Conservation (phyloP, 768 basidiomycete species). For the Mycena leptocephala region DNA sequence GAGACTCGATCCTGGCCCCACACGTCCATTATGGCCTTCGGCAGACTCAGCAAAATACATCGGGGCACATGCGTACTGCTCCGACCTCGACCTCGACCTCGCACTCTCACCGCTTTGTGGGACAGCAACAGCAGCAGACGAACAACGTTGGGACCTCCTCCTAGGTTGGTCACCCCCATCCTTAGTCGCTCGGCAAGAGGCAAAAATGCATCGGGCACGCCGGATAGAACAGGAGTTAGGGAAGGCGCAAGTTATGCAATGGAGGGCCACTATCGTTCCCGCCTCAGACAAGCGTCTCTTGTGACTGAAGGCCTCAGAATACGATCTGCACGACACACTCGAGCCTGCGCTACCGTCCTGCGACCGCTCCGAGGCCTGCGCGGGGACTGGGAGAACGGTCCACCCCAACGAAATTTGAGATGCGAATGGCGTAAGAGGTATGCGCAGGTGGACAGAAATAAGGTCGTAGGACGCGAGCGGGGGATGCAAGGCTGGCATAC, state of each 20-base stretch:
- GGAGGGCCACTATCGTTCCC: background rate
- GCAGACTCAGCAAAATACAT: background rate
- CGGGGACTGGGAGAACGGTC: no score
- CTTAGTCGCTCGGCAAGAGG: background rate
- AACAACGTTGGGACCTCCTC: slow-evolving; percentile 1
- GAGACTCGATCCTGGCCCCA: background rate
- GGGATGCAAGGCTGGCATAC: no score
- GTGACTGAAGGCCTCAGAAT: no score
- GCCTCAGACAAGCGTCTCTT: no score
- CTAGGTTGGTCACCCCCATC: slow-evolving; percentile 16
- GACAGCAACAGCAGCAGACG: slow-evolving; percentile 7
- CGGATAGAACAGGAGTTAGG: background rate
- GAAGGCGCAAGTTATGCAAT: background rate
- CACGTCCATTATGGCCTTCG: slow-evolving; percentile 2
- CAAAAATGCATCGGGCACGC: background rate
- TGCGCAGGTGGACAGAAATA: no score
- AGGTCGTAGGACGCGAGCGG: no score
- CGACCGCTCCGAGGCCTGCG: no score
- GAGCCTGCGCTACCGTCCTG: no score
- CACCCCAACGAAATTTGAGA: no score
- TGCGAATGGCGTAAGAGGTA: no score
- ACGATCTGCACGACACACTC: no score
- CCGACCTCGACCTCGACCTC: background rate
- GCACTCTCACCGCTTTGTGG: background rate
- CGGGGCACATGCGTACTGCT: background rate